Base-by-base conservation (phyloP, 2,329 filamentous ascomycete genomes). In the Exophiala xenobiotica region DNA sequence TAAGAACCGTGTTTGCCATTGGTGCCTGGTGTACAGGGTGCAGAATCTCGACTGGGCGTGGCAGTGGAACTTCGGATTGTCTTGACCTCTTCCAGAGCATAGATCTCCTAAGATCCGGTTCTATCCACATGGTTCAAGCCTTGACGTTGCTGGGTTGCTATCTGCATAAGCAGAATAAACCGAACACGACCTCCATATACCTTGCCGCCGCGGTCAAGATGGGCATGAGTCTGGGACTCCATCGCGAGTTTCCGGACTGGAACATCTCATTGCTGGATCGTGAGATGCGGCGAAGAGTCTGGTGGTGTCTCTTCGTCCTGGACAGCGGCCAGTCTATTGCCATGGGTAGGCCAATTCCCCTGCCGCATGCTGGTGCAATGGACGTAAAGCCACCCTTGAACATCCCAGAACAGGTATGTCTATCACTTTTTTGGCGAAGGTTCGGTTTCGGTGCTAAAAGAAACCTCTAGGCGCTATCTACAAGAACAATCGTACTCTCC, bases 141-240 rank as follows among this genome's bases (percentile, higher is more conserved):
- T 62, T 69, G 27, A 57, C 67, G 2, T 49, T 68, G 22, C 65
- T 68, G 42, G 70, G 70, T 0, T 77, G 77, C 38, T 78, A 78
- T 57, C 66, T 77, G 1, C 77, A 78, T 56, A 78, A 78, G 57
- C 65, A 72, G 18, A 71, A 78, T 57, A 71, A 72, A 22, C 75
- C 75, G 2, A 78, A 78, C 53, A 74, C 74, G 0, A 74, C 74
- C 1, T 78, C 74, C 52, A 78, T 77, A 52, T 75, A 75, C 45
- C 68, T 77, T 16, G 77, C 76, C 0, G 66, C 78, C 12, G 76
- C 76, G 0, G 68, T 71, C 18, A 65, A 75, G 23, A 77, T 79
- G 70, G 76, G 75, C 8, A 70, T 77, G 47, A 73, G 75, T 0
- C 59, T 78, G 3, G 75, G 76, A 0, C 64, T 78, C 4, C 75